phyloP scores from a whole-genome alignment of 805 yeast species.

The Candida krabiensis region DNA sequence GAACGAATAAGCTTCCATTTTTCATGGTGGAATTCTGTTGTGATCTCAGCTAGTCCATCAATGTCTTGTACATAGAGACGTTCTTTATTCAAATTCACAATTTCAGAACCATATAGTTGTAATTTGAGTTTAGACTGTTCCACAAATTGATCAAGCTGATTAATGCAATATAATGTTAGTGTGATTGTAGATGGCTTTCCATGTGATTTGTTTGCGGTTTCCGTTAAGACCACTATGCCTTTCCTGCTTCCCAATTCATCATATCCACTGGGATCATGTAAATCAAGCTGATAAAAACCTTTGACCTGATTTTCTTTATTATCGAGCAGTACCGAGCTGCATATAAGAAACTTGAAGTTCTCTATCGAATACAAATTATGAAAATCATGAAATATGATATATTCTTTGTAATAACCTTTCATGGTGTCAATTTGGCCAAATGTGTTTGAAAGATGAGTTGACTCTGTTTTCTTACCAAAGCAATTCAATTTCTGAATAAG shows the following conservation, averaged over 20 bases:
- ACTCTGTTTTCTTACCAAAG: too few species aligned
- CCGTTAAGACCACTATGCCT: conserved; percentile 1
- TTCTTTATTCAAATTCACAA: not conserved
- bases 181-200: not conserved
- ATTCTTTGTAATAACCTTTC: not conserved
- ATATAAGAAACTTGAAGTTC: not conserved
- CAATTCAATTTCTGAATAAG: too few species aligned
- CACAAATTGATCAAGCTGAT: not conserved
- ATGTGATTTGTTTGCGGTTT: not conserved
- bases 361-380: not conserved
- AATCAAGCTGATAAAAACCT: not conserved
- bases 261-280: not conserved
- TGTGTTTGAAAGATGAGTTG: too few species aligned
- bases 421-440: too few species aligned
- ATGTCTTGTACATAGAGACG: too few species aligned
- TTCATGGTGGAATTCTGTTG: too few species aligned
- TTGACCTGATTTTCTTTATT: too few species aligned
- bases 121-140: not conserved
- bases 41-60: too few species aligned
- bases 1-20: too few species aligned
- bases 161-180: not conserved
- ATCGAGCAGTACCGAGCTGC: not conserved
- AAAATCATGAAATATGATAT: not conserved
- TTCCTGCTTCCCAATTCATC: conserved; percentile 1
- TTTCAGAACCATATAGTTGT: not conserved